Percentiles rank a stretch among this genome's conserved stretches.
These are phyloP conservation scores for Neofusicoccum laricinum DNA, from an alignment of 2,329 filamentous ascomycete species.

Conservation along the genomic window DNA sequence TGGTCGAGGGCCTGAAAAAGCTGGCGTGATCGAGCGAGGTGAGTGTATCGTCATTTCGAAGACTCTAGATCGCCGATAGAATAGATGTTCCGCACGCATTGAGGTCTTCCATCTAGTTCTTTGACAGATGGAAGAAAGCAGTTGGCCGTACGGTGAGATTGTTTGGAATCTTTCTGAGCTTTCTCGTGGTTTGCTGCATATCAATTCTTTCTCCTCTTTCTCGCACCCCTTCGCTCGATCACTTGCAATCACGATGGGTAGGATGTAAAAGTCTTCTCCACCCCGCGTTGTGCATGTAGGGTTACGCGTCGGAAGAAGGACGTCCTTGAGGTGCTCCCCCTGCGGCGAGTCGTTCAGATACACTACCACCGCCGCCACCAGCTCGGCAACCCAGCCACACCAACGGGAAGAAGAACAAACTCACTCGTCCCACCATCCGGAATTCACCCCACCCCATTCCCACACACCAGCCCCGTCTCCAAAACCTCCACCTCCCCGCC, in stretches of 20 bases:
- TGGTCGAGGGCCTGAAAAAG: constrained; percentile 9
- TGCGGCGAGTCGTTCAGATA: not conserved
- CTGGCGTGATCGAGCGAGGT: not conserved
- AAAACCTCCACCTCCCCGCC: not conserved
- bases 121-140: too few relatives aligned
- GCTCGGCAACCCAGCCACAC: too few relatives aligned
- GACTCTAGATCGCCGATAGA: too few relatives aligned
- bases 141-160: too few relatives aligned
- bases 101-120: too few relatives aligned
- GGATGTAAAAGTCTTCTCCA: not conserved
- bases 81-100: too few relatives aligned
- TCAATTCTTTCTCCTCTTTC: too few relatives aligned
- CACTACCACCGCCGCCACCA: not conserved
- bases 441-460: not conserved
- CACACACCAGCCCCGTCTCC: not conserved
- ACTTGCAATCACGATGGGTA: not conserved
- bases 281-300: not conserved
- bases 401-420: too few relatives aligned
- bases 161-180: too few relatives aligned
- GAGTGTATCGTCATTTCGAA: too few relatives aligned
- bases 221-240: not conserved
- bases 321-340: not conserved
- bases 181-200: too few relatives aligned
- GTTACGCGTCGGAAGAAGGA: not conserved
- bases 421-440: not conserved